Conservation (phyloP, 345 rosid species). For the Gossypium longicalyx region DNA sequence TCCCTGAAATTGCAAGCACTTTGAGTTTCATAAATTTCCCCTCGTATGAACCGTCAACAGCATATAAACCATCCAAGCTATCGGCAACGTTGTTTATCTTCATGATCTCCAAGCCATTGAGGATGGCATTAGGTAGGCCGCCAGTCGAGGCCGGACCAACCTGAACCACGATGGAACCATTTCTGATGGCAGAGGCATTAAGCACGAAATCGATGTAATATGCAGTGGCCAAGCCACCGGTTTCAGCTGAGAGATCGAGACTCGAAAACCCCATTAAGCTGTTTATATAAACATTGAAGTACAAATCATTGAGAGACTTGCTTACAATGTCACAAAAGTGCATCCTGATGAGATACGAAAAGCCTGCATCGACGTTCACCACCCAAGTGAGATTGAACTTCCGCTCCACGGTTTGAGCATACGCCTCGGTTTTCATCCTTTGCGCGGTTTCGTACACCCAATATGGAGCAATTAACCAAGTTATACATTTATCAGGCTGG, state of each 20-base stretch:
- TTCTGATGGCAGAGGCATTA: slow-evolving; percentile 39
- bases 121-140: slow-evolving; percentile 50
- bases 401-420: slow-evolving; percentile 40
- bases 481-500: slow-evolving; percentile 38
- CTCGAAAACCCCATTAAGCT: slow-evolving; percentile 31
- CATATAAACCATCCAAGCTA: slow-evolving; percentile 53
- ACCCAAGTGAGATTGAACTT: slow-evolving; percentile 78
- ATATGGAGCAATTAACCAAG: slow-evolving; percentile 46
- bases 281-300: slow-evolving; percentile 65
- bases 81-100: slow-evolving; percentile 57
- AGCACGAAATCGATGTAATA: slow-evolving; percentile 55
- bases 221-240: slow-evolving; percentile 38
- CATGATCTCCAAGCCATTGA: slow-evolving; percentile 73
- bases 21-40: slow-evolving; percentile 34
- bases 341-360: slow-evolving; percentile 54
- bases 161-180: slow-evolving; percentile 55
- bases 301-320: slow-evolving; percentile 50
- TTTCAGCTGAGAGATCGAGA: slow-evolving; percentile 53
- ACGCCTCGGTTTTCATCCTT: slow-evolving; percentile 34
- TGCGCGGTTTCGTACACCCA: slow-evolving; percentile 52
- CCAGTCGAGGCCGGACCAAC: slow-evolving; percentile 50
- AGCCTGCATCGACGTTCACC: slow-evolving; percentile 49
- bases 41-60: slow-evolving; percentile 30
- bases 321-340: slow-evolving; percentile 89
- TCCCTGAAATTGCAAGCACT: slow-evolving; percentile 49